Evolutionary conservation across 1,284 basidiomycete species (phyloP), one percentile per base, ranked within the genome.

Genomic region (Anthracocystis panici-leucophaei): DNA sequence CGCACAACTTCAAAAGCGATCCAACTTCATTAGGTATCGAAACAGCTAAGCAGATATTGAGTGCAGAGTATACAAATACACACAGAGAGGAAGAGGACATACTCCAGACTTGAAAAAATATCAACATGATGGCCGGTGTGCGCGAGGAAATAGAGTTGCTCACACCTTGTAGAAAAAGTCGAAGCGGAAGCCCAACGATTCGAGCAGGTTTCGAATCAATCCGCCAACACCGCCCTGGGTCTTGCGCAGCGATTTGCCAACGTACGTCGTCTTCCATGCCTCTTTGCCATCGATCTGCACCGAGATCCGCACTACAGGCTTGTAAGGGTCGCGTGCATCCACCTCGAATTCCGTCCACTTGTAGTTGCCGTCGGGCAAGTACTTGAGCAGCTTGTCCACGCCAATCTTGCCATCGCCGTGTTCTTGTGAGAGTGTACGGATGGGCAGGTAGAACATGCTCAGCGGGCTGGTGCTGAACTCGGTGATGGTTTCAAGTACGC

Each of bases 391-490:
- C 53, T 87, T 85, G 82, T 93, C 92, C 70, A 88, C 87, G 9
- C 90, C 90, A 0, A 89, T 82, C 21, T 81, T 69, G 3, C 86
- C 86, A 1, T 85, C 80, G 20, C 78, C 79, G 57, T 87, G 78
- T 86, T 88, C 79, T 44, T 85, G 83, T 9, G 78, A 59, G 53
- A 85, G 78, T n/a, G 83, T 85, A 41, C 85, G 83, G 6, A 84
- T 60, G 41, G 76, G 77, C 11, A 86, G 66, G 77, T 83, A 81
- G 66, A 84, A 82, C 82, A 91, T 91, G 62, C 77, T 81, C 79
- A 92, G 82, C 3, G 92, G 92, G 72, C 90, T 89, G 45, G 89
- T 90, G 60, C 88, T 89, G 77, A 90, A 87, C 81, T 91, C 90
- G 54, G 87, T 82, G 21, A 90, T 87, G 11, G 87, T 86, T 12